Base-by-base conservation (phyloP, 1,284 basidiomycete genomes). In the Phaffia rhodozyma region DNA sequence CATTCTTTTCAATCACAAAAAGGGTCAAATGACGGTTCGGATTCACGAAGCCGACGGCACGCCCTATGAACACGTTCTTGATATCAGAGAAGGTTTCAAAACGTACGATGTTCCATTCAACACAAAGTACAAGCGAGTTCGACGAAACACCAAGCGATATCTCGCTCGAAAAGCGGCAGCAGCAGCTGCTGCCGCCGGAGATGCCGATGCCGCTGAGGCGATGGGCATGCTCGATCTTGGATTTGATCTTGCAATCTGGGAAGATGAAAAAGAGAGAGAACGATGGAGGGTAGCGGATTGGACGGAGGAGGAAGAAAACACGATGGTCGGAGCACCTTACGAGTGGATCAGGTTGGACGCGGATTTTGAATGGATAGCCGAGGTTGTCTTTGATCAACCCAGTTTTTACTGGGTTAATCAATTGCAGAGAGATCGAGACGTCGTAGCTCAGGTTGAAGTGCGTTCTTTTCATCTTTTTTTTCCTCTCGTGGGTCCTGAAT, bases 291-390 rank as follows among this genome's bases (percentile, higher is more conserved):
- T 98, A 1, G 88, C 88, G 16, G 96, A 97, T 74, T 99, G 93
- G 96, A 92, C 88, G 5, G 94, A 97, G 72, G 91, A 96, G 70
- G 92, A 97, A 68, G 94, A 97, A 72, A 84, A 86, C 66, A 81
- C 83, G 55, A 97, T 97, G 90, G 85, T 85, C 66, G 90, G 87
- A 52, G 92, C 92, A 67, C 92, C 89, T 1, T 98, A 97, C 77
- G 96, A 99, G 76, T 99, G 96, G 96, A 98, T 99, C 68, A 82
- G 96, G 66, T 90, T 98, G 79, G 96, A 99, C 73, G 91, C 96
- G 23, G 96, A 99, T 73, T 94, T 96, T 75, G 94, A 98, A 77
- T 99, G 96, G 96, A 88, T 98, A 66, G 88, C 91, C 23, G 82
- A 82, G 55, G 84, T 97, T 68, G 86, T 86, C 66, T 97, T 97